Conservation (phyloP, 2,329 filamentous ascomycete genomes). For the Rosellinia necatrix region DNA sequence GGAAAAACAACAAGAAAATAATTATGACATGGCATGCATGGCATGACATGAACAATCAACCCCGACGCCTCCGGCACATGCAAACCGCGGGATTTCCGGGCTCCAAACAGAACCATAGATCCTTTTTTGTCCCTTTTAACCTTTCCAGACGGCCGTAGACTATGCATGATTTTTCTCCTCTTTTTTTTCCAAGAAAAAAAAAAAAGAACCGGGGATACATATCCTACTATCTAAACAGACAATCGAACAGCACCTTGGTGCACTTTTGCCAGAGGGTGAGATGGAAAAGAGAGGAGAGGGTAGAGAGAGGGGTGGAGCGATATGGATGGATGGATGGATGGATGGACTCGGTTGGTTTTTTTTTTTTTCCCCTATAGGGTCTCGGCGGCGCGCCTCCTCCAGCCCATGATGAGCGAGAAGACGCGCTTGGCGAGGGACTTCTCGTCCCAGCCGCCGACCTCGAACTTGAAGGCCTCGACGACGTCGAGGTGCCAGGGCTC, state of each 20-base stretch:
- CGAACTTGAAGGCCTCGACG: conserved; percentile 56
- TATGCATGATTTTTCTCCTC: too few relatives aligned
- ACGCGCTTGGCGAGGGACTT: conserved; percentile 55
- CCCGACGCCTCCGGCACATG: too few relatives aligned
- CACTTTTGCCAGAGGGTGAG: too few relatives aligned
- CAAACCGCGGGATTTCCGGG: too few relatives aligned
- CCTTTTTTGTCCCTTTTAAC: too few relatives aligned
- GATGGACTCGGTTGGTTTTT: too few relatives aligned
- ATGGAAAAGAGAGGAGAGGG: background rate
- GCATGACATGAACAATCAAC: too few relatives aligned
- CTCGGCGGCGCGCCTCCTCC: conserved; percentile 41
- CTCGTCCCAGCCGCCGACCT: conserved; percentile 57
- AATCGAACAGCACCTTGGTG: background rate
- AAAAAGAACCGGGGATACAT: background rate
- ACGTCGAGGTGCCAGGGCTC: conserved; percentile 63
- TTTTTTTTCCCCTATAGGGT: conserved; percentile 6
- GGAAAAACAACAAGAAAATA: too few relatives aligned
- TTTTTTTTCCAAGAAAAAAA: background rate
- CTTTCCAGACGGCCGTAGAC: too few relatives aligned
- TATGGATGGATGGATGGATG: too few relatives aligned
- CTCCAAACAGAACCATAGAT: too few relatives aligned
- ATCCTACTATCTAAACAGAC: background rate
- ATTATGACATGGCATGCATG: too few relatives aligned
- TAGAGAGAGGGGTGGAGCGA: background rate
- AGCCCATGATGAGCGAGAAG: conserved; percentile 58